Conservation (phyloP, 2,329 filamentous ascomycete genomes). For the Ophiostoma sp. region DNA sequence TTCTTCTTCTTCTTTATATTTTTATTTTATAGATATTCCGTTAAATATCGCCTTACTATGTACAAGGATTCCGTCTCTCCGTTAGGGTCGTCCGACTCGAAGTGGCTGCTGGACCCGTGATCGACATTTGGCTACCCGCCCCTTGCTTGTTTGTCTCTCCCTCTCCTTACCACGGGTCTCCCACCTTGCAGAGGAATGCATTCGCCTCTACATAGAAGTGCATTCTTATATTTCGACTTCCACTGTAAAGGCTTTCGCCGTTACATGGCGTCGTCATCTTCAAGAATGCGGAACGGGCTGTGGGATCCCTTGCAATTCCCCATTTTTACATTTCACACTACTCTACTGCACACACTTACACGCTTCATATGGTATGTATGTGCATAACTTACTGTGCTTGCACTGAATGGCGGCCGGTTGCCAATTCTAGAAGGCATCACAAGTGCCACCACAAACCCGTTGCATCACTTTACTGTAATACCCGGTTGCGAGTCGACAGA, state of each 20-base stretch:
- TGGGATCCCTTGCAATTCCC: not conserved
- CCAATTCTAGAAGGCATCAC: not conserved
- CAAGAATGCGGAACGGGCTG: not conserved
- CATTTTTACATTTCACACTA: not conserved
- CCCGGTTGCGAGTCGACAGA: not conserved
- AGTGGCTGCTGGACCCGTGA: not conserved
- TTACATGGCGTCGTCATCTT: not conserved
- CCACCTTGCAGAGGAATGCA: not conserved
- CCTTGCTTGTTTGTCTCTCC: not conserved
- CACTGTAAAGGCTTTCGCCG: conserved; percentile 6
- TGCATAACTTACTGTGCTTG: not conserved
- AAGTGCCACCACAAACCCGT: not conserved
- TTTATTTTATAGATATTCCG: not conserved
- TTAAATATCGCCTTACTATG: not conserved
- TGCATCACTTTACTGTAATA: not conserved
- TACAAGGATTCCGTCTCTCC: not conserved
- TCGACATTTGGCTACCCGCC: not conserved
- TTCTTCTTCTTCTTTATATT: not conserved
- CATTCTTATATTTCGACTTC: conserved; percentile 10
- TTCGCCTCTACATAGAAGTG: not conserved
- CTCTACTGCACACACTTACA: not conserved
- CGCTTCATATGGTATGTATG: not conserved
- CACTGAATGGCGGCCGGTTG: not conserved
- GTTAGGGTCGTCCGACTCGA: not conserved
- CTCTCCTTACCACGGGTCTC: not conserved